Evolutionary conservation across 345 rosid genomes (phyloP).

Genomic region (Salix exigua): DNA sequence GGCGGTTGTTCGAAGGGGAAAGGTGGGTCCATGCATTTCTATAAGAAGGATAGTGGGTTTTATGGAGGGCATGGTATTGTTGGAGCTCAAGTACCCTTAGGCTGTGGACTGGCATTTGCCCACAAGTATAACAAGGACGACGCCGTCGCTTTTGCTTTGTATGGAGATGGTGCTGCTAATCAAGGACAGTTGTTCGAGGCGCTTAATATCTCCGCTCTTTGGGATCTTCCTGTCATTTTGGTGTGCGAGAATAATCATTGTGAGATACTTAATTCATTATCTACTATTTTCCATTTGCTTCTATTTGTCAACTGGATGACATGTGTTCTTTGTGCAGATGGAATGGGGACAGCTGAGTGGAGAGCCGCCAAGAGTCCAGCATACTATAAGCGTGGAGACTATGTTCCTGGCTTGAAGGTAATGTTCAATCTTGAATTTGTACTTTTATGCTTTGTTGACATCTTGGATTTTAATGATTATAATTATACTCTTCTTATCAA

Average conservation of each 20-base stretch:
- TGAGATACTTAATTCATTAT: slow-evolving; percentile 20
- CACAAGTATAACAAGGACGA: slow-evolving; percentile 90
- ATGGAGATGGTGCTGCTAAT: slow-evolving; percentile 98
- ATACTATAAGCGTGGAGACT: slow-evolving; percentile 96
- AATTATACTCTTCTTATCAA: not conserved
- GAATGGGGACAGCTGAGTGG: slow-evolving; percentile 99
- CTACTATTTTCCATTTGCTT: not conserved
- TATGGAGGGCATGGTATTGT: slow-evolving; percentile 98
- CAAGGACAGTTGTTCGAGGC: slow-evolving; percentile 98
- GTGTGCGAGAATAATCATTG: slow-evolving; percentile 99
- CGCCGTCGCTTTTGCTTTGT: slow-evolving; percentile 70
- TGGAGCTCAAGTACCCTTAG: slow-evolving; percentile 92
- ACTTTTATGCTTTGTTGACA: not conserved
- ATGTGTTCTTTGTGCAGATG: slow-evolving; percentile 47
- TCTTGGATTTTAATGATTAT: not conserved
- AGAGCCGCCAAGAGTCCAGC: slow-evolving; percentile 91
- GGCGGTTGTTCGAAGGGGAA: slow-evolving; percentile 84
- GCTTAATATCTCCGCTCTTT: slow-evolving; percentile 80
- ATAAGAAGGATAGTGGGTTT: slow-evolving; percentile 74
- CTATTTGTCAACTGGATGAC: slow-evolving; percentile 1
- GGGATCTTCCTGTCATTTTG: slow-evolving; percentile 92
- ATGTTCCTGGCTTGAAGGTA: slow-evolving; percentile 98
- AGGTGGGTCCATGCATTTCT: slow-evolving; percentile 98
- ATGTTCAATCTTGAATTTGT: not conserved
- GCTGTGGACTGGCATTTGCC: slow-evolving; percentile 94